A percentile compares a stretch with the other conserved stretches of the same genome.
phyloP scores from a whole-genome alignment of 192 early-diverging fungal genomes.

The Backusella tuberculispora region DNA sequence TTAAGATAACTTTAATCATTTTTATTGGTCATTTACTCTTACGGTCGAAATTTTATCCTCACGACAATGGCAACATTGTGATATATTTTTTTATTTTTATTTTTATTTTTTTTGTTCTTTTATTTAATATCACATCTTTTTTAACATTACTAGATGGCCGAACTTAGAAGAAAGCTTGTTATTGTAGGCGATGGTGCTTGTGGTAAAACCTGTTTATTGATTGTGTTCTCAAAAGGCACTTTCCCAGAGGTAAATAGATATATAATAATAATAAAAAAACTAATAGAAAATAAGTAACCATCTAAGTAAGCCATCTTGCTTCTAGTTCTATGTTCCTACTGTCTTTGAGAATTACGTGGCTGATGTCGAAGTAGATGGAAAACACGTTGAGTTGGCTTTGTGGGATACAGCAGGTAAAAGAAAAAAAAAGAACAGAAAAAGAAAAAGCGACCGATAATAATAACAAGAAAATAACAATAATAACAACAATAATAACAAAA shows the following conservation, averaged over 20 bases:
- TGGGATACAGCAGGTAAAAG: slow-evolving; percentile 89
- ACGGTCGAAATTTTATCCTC: too few relatives aligned
- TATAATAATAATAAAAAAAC: slow-evolving; percentile 87
- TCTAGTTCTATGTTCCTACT: slow-evolving; percentile 78
- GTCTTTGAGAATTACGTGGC: slow-evolving; percentile 95
- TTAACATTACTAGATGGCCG: slow-evolving; percentile 74
- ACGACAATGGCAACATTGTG: background rate
- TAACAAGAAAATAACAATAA: background rate
- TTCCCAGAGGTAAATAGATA: slow-evolving; percentile 90
- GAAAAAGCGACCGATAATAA: background rate
- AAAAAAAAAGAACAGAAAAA: background rate
- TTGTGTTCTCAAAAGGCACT: slow-evolving; percentile 80
- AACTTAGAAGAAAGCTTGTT: slow-evolving; percentile 85
- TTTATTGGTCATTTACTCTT: too few relatives aligned
- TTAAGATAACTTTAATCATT: too few relatives aligned
- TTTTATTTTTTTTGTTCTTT: background rate
- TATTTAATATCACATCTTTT: slow-evolving; percentile 44
- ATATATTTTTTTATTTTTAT: background rate
- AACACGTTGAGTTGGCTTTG: slow-evolving; percentile 84
- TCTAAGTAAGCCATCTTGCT: slow-evolving; percentile 57
- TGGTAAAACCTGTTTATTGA: slow-evolving; percentile 90
- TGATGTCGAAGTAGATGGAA: slow-evolving; percentile 86
- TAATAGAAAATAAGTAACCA: slow-evolving; percentile 83
- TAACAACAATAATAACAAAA: background rate
- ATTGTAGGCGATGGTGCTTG: slow-evolving; percentile 93